A percentile compares a stretch with the other conserved stretches of the same genome.
These are phyloP conservation scores for Diaporthe sp. DNA, from an alignment of 2,329 filamentous ascomycete genomes.

Conservation along the genomic window DNA sequence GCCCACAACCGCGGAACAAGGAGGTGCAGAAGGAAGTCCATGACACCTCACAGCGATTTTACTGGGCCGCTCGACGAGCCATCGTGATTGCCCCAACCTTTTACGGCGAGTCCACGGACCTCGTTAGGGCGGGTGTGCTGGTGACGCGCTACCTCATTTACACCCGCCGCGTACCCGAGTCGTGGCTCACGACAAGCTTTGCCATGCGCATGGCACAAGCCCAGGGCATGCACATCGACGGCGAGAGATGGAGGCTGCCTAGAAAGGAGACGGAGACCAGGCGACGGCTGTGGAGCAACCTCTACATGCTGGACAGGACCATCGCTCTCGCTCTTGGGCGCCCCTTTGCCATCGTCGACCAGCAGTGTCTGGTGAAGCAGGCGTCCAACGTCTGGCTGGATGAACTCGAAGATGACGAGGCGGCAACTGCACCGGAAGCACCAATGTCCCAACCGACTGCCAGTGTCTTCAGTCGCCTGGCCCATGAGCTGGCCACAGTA, in stretches of 20 bases:
- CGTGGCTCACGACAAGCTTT: slow-evolving; percentile 54
- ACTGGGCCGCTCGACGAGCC: slow-evolving; percentile 51
- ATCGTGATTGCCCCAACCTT: slow-evolving; percentile 55
- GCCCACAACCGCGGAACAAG: slow-evolving; percentile 24
- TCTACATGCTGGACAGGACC: slow-evolving; percentile 52
- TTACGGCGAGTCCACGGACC: slow-evolving; percentile 52
- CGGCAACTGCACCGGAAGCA: slow-evolving; percentile 34
- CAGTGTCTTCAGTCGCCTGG: not conserved
- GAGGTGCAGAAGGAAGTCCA: not conserved
- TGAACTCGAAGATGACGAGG: slow-evolving; percentile 46
- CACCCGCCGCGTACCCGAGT: slow-evolving; percentile 49
- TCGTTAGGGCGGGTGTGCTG: slow-evolving; percentile 51
- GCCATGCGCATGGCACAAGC: slow-evolving; percentile 55
- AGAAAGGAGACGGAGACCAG: slow-evolving; percentile 50
- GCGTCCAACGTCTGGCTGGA: slow-evolving; percentile 52
- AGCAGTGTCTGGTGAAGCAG: slow-evolving; percentile 50
- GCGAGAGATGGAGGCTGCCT: slow-evolving; percentile 50
- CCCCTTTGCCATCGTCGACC: slow-evolving; percentile 51
- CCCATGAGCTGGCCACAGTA: slow-evolving; percentile 21
- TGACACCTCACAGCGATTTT: slow-evolving; percentile 45
- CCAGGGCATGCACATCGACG: slow-evolving; percentile 55
- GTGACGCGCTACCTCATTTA: slow-evolving; percentile 53
- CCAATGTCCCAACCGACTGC: not conserved
- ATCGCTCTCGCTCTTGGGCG: slow-evolving; percentile 52
- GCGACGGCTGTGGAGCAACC: slow-evolving; percentile 50